Evolutionary conservation across 75 land plant species (phyloP), one percentile per base, ranked within the genome.

Genomic region (Chamaecyparis obtusa): DNA sequence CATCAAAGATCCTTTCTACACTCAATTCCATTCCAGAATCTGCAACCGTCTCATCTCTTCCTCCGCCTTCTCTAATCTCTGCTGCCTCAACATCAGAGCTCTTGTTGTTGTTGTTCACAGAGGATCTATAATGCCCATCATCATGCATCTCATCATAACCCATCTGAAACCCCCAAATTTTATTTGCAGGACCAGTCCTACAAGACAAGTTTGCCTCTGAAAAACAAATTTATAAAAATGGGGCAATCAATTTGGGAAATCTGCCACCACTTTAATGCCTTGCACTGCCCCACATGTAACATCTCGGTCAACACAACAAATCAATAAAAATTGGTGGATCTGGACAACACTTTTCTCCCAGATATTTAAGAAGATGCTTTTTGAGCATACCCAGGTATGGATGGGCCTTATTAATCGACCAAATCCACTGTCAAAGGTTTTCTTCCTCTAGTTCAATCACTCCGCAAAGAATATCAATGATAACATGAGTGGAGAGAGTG

Each of bases 1-100:
- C 19, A 30, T 81, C 87, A n/a, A 91, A 90, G 17, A 72, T 13
- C n/a, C 84, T 83, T 46, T 88, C 90, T 24, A 84, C 51, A 32
- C 71, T 72, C 27, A 55, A 64, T 57, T 87, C 88, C 24, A 6
- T 60, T 10, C 5, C 37, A 17, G 35, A 21, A 24, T 81, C 85
- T 35, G n/a, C 74, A 84, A 35, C 85, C 32, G 32, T 43, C 37
- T 21, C 85, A 15, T 64, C 74, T 84, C 39, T 35, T 14, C 9
- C 30, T 84, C 67, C 60, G 32, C 44, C 77, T 46, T n/a, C 83
- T 27, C 48, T n/a, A n/a, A 81, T 81, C 83, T 81, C 83, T 5
- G 9, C 33, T n/a, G 27, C 32, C 48, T 81, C 54, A 7, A 32
- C 54, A 46, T 81, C 83, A 0, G n/a, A 21, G 9, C 11, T 21